These are phyloP conservation scores for Penicillium griseofulvum DNA, from an alignment of 2,329 filamentous ascomycete species.

Conservation along the genomic window DNA sequence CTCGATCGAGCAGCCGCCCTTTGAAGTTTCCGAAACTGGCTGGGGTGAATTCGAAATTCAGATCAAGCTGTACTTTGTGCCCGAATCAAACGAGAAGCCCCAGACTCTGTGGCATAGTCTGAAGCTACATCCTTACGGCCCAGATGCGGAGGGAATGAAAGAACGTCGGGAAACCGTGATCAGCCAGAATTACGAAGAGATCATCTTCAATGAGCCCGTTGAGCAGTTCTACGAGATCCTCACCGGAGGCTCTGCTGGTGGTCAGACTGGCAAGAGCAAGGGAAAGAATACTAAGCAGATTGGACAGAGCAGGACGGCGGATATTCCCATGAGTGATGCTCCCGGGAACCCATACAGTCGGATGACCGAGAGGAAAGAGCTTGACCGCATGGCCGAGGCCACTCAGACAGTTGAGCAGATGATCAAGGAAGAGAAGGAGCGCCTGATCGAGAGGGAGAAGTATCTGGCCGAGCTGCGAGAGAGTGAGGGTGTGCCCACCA, in stretches of 20 bases:
- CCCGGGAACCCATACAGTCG: slow-evolving; percentile 71
- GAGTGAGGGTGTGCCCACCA: slow-evolving; percentile 42
- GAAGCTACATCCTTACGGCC: slow-evolving; percentile 84
- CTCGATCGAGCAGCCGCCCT: slow-evolving; percentile 77
- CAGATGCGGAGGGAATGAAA: slow-evolving; percentile 70
- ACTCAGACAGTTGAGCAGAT: slow-evolving; percentile 58
- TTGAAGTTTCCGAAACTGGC: slow-evolving; percentile 85
- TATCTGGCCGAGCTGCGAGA: slow-evolving; percentile 54
- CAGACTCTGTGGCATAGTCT: slow-evolving; percentile 94
- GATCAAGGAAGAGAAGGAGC: slow-evolving; percentile 64
- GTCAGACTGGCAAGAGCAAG: slow-evolving; percentile 54
- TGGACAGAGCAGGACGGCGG: slow-evolving; percentile 62
- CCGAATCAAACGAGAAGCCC: slow-evolving; percentile 85
- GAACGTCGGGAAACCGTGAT: slow-evolving; percentile 63
- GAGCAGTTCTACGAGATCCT: slow-evolving; percentile 87
- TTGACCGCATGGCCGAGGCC: slow-evolving; percentile 62
- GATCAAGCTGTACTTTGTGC: slow-evolving; percentile 89
- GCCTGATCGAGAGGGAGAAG: slow-evolving; percentile 60
- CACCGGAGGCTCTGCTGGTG: slow-evolving; percentile 62
- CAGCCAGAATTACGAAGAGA: slow-evolving; percentile 84
- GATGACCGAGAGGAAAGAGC: slow-evolving; percentile 67
- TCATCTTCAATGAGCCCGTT: slow-evolving; percentile 96
- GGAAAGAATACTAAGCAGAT: slow-evolving; percentile 54
- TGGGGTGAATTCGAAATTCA: slow-evolving; percentile 99
- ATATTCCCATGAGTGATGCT: slow-evolving; percentile 67